Evolutionary conservation across 2,329 filamentous ascomycete species (phyloP), one percentile per base, ranked within the genome.

Genomic region (Camillea tinctor): DNA sequence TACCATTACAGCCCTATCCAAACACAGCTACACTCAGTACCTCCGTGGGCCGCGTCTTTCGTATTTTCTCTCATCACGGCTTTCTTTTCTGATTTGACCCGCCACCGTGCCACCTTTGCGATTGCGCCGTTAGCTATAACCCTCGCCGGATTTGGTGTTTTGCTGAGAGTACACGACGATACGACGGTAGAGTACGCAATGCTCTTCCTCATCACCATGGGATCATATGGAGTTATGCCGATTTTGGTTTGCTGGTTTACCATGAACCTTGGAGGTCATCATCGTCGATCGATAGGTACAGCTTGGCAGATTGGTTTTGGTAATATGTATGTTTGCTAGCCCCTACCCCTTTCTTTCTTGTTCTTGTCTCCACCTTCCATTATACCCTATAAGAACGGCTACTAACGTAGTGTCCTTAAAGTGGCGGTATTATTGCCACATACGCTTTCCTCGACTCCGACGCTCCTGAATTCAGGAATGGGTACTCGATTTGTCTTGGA

Each of bases 191-290:
- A 95, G 73, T 97, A 97, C 69, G 89, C 81, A 0, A 91, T 89
- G 0, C 82, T 97, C 0, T 96, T 96, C 79, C 79, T 97, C 30
- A 86, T 96, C 54, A 89, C 91, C 1, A 88, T 88, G 77, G 92
- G 92, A 54, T 84, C 85, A 0, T 97, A 96, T 76, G 88, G 87
- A 1, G 91, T 93, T n/a, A 93, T 97, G 89, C 93, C 94, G 0
- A 88, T 97, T 26, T 86, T 93, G 50, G 84, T 93, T 7, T 93
- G 89, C 73, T 93, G 90, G 90, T 93, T 89, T 74, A 89, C 88
- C 67, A 92, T 92, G 85, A 93, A 93, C 68, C 78, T 92, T 1
- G 86, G 86, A 1, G 90, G 89, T 0, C 90, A 93, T 71, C 88
- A 88, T 59, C 83, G 89, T 2, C 81, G 90, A 1, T 64, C 72